Percentiles rank a stretch among this genome's conserved stretches.
These are phyloP conservation scores for Fusarium chuoi DNA, from an alignment of 2,329 filamentous ascomycete genomes.

Conservation along the genomic window DNA sequence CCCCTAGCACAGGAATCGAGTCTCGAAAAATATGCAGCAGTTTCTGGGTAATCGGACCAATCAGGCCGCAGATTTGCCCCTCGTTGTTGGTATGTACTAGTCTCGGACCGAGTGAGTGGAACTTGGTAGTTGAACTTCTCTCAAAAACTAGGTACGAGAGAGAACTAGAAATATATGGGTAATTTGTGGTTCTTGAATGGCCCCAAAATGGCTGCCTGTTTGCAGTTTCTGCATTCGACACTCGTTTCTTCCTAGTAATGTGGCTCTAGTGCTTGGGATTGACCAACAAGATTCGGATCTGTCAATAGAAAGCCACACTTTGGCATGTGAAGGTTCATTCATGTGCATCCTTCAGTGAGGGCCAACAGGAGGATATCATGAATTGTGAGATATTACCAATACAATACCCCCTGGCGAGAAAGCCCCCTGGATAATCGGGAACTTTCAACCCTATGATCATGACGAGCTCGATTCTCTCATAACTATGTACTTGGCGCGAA, in stretches of 20 bases:
- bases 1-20: conserved; percentile 4
- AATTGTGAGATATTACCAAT: conserved; percentile 6
- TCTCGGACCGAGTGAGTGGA: conserved; percentile 24
- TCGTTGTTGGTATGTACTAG: conserved; percentile 12
- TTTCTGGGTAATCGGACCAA: conserved; percentile 15
- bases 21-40: background rate
- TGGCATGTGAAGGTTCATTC: conserved; percentile 37
- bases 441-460: background rate
- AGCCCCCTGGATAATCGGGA: background rate
- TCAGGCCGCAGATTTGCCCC: conserved; percentile 1
- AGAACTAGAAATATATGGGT: conserved; percentile 13
- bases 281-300: background rate
- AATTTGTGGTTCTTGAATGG: conserved; percentile 17
- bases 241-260: conserved; percentile 35
- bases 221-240: conserved; percentile 29
- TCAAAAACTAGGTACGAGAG: conserved; percentile 6
- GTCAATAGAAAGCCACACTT: conserved; percentile 14
- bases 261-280: conserved; percentile 13
- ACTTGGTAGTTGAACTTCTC: conserved; percentile 1
- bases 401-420: background rate
- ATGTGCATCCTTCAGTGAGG: background rate
- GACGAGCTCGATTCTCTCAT: background rate
- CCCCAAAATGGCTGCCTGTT: conserved; percentile 21
- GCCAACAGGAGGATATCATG: background rate
- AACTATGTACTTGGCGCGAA: background rate